phyloP scores from a whole-genome alignment of 495 filamentous ascomycete species.

The Viridothelium virens region DNA sequence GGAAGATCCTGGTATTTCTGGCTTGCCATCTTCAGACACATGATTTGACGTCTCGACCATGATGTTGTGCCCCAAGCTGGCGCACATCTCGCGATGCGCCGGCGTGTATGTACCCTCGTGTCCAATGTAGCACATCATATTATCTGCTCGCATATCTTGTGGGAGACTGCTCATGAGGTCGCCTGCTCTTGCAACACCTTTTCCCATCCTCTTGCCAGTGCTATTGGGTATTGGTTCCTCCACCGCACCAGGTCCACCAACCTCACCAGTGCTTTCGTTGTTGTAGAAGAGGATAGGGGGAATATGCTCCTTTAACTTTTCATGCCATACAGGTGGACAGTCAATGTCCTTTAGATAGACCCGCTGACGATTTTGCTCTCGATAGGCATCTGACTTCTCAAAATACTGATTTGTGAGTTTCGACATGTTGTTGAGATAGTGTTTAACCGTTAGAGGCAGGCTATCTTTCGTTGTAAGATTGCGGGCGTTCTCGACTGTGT shows the following conservation, averaged over 20 bases:
- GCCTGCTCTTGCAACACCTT: constrained; percentile 56
- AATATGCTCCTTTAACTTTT: constrained; percentile 66
- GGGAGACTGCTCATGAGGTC: constrained; percentile 95
- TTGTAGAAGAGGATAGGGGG: constrained; percentile 76
- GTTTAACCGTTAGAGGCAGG: constrained; percentile 71
- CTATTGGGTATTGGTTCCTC: constrained; percentile 30
- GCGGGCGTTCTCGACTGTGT: constrained; percentile 56
- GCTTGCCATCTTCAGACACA: constrained; percentile 50
- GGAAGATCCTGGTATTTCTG: constrained; percentile 72
- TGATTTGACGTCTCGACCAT: constrained; percentile 80
- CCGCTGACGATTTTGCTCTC: constrained; percentile 64
- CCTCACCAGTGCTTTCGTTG: constrained; percentile 62
- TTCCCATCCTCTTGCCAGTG: constrained; percentile 34
- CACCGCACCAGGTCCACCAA: constrained; percentile 42
- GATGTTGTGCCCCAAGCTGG: constrained; percentile 88
- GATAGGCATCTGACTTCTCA: constrained; percentile 53
- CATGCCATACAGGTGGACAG: constrained; percentile 74
- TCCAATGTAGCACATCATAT: constrained; percentile 96
- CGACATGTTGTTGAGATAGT: constrained; percentile 79
- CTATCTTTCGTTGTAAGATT: constrained; percentile 61
- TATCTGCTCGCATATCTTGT: constrained; percentile 75
- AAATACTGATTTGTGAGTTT: constrained; percentile 66
- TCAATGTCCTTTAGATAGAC: constrained; percentile 96
- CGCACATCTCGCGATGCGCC: constrained; percentile 96
- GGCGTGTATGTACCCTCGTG: constrained; percentile 97